A percentile compares a stretch with the other conserved stretches of the same genome.
Conservation (phyloP, 495 filamentous ascomycete genomes). For the Penicilliopsis zonata region DNA sequence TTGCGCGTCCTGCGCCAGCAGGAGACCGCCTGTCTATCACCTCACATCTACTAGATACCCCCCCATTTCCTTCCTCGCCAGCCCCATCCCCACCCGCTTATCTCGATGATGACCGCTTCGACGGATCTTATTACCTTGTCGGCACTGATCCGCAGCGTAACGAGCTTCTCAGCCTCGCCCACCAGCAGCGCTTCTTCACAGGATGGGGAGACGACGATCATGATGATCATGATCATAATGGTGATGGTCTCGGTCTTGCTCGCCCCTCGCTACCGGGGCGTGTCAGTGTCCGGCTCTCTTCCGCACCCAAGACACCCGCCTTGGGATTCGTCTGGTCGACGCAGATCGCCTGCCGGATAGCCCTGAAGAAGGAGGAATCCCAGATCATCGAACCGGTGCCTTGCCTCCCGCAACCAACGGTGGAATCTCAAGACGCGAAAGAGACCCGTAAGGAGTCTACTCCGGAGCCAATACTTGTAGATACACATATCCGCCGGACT, state of each 20-base stretch:
- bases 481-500: no score
- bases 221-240: no score
- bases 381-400: neutral
- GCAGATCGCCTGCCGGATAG: conserved; percentile 71
- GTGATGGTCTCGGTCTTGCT: no score
- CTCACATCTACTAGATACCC: no score
- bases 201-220: conserved; percentile 90
- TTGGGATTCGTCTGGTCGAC: conserved; percentile 86
- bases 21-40: conserved; percentile 7
- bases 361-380: conserved; percentile 51
- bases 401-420: no score
- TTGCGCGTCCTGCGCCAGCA: no score
- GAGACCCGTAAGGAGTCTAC: no score
- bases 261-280: no score
- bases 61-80: no score
- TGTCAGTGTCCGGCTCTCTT: conserved; percentile 14
- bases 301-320: conserved; percentile 68
- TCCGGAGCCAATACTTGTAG: no score
- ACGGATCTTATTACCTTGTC: conserved; percentile 29
- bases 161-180: conserved; percentile 56
- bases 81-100: no score
- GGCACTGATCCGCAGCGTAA: conserved; percentile 24
- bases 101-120: conserved; percentile 25
- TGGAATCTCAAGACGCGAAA: no score
- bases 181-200: conserved; percentile 88